A percentile compares a stretch with the other conserved stretches of the same genome.
These are phyloP conservation scores for Coemansia sp. DNA, from an alignment of 192 early-diverging fungal species.

Conservation along the genomic window DNA sequence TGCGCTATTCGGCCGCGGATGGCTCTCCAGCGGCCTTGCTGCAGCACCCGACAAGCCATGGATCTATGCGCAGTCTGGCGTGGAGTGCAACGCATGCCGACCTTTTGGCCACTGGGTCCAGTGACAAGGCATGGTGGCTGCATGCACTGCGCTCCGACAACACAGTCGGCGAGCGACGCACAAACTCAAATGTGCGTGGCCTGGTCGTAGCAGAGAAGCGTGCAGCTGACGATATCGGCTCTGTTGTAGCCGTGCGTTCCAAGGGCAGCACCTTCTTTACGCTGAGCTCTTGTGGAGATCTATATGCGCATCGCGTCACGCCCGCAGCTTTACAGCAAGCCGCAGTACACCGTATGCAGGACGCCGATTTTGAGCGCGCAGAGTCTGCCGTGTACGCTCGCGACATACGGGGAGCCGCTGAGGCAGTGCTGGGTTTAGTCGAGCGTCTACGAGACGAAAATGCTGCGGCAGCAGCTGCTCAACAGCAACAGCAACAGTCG, in stretches of 20 bases:
- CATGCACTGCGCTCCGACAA: conserved; percentile 40
- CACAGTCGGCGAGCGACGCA: neutral
- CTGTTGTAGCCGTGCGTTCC: conserved; percentile 24
- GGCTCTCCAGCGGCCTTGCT: conserved; percentile 21
- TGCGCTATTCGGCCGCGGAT: conserved; percentile 56
- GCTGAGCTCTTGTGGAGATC: conserved; percentile 46
- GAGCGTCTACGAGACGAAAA: neutral
- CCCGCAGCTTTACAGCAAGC: conserved; percentile 6
- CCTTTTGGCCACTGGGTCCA: conserved; percentile 56
- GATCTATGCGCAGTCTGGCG: conserved; percentile 27
- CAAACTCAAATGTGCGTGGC: neutral
- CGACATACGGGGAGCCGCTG: conserved; percentile 27
- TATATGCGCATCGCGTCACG: conserved; percentile 40
- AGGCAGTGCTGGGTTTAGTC: conserved; percentile 17
- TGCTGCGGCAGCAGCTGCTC: neutral
- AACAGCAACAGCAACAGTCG: neutral
- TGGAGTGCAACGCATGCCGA: conserved; percentile 72
- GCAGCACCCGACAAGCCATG: conserved; percentile 28
- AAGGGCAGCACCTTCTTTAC: conserved; percentile 35
- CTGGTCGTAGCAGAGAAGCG: conserved; percentile 24
- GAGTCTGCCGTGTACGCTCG: conserved; percentile 36
- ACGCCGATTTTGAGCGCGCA: neutral
- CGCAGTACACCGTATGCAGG: conserved; percentile 9
- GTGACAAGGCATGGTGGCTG: conserved; percentile 57
- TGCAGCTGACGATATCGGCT: conserved; percentile 42